Conservation (phyloP, 1,284 basidiomycete species). For the Hymenochaete sp. region DNA sequence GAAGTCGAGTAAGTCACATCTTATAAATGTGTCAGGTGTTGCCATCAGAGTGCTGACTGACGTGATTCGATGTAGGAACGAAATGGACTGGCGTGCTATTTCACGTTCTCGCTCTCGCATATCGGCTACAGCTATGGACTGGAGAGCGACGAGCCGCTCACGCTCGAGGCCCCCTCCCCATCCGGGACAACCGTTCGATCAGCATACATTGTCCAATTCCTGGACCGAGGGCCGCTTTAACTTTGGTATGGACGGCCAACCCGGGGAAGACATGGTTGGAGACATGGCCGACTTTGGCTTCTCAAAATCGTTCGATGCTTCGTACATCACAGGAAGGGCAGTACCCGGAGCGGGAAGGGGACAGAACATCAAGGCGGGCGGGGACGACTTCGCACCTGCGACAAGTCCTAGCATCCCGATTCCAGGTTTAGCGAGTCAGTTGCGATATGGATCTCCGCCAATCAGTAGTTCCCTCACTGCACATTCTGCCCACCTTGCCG, state of each 20-base stretch:
- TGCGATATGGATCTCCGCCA: conserved; percentile 44
- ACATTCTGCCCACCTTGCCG: conserved; percentile 35
- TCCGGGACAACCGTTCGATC: conserved; percentile 39
- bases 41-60: neutral
- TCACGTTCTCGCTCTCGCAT: conserved; percentile 89
- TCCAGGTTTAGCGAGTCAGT: conserved; percentile 39
- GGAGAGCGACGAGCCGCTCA: conserved; percentile 66
- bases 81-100: conserved; percentile 92
- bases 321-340: conserved; percentile 12
- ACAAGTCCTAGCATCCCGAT: conserved; percentile 27
- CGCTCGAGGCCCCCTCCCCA: conserved; percentile 67
- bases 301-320: conserved; percentile 17
- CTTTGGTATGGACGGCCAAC: conserved; percentile 28
- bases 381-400: conserved; percentile 14
- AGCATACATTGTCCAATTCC: conserved; percentile 28
- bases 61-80: conserved; percentile 31
- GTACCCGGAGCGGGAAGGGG: too few relatives aligned
- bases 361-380: too few relatives aligned
- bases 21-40: neutral
- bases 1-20: conserved; percentile 62
- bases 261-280: too few relatives aligned
- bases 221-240: conserved; percentile 37
- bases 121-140: conserved; percentile 72
- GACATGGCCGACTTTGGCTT: conserved; percentile 4
- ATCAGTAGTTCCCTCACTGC: conserved; percentile 28